These are phyloP conservation scores for Triticum timopheevii DNA, from an alignment of 176 grass and related monocot genomes.

Conservation along the genomic window DNA sequence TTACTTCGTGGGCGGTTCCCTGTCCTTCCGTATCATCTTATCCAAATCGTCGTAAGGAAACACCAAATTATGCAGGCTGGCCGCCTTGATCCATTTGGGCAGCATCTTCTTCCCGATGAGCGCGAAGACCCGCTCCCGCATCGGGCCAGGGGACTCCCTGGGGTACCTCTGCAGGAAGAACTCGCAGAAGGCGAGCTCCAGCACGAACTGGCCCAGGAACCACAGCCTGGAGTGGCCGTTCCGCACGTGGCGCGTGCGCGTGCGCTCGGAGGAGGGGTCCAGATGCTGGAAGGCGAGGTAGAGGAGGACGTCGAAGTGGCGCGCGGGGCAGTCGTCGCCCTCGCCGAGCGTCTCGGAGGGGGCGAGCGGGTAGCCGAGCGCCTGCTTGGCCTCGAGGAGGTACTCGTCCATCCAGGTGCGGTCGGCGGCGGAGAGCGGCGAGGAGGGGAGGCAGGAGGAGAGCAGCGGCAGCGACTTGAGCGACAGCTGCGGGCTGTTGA, in stretches of 20 bases:
- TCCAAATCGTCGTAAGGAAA: slow-evolving; percentile 96
- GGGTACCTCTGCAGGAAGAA: slow-evolving; percentile 97
- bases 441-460: slow-evolving; percentile 86
- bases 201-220: slow-evolving; percentile 86
- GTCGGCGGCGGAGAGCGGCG: slow-evolving; percentile 75
- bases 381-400: slow-evolving; percentile 97
- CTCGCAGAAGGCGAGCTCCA: slow-evolving; percentile 85
- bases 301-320: slow-evolving; percentile 89
- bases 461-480: slow-evolving; percentile 89
- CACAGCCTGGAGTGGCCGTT: slow-evolving; percentile 89
- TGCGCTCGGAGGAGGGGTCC: slow-evolving; percentile 64
- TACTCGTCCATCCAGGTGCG: slow-evolving; percentile 92
- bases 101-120: slow-evolving; percentile 81
- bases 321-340: slow-evolving; percentile 77
- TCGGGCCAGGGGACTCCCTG: slow-evolving; percentile 83
- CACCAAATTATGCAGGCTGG: slow-evolving; percentile 96
- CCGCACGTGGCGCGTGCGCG: slow-evolving; percentile 68
- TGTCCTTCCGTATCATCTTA: slow-evolving; percentile 86
- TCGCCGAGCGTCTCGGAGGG: slow-evolving; percentile 78
- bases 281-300: slow-evolving; percentile 97
- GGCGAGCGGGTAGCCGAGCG: slow-evolving; percentile 89
- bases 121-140: slow-evolving; percentile 85
- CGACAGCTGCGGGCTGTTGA: slow-evolving; percentile 94
- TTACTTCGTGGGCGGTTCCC: slow-evolving; percentile 87
- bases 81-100: slow-evolving; percentile 81